Evolutionary conservation across 2,329 filamentous ascomycete species (phyloP).

Genomic region (Coniella vitis): DNA sequence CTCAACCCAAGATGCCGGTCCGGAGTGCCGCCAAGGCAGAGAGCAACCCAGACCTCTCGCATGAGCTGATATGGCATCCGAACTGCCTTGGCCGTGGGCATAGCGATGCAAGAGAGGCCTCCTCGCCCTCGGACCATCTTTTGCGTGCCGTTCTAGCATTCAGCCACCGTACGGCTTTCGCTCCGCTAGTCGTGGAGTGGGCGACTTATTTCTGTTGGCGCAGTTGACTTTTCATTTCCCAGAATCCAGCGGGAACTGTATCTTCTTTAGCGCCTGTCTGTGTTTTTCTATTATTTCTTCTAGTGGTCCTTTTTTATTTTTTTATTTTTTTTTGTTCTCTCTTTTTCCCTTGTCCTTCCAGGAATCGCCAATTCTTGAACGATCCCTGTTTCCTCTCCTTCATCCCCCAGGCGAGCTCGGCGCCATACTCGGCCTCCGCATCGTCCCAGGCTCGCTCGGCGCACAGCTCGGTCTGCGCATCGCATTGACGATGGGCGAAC

Average conservation of each 20-base stretch:
- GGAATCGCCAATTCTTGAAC: no score
- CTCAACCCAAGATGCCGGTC: neutral
- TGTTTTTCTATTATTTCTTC: neutral
- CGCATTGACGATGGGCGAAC: neutral
- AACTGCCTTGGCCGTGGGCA: no score
- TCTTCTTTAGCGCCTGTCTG: neutral
- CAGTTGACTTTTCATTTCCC: no score
- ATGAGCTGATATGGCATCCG: no score
- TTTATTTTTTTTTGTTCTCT: neutral
- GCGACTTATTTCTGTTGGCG: no score
- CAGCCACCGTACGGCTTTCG: no score
- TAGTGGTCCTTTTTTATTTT: neutral
- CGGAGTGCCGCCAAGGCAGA: no score
- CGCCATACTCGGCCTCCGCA: neutral
- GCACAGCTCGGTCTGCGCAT: neutral
- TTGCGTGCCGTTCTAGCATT: no score
- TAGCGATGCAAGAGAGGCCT: no score
- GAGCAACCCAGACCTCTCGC: no score
- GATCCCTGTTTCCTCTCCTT: neutral
- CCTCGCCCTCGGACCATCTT: no score
- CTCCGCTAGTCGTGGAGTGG: no score
- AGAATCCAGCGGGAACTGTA: neutral
- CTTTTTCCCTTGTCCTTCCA: neutral
- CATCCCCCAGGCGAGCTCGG: neutral
- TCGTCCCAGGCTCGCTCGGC: neutral